Evolutionary conservation across 371 early-diverging fungal genomes (phyloP), one percentile per base, ranked within the genome.

Genomic region (Lichtheimia hyalospora): DNA sequence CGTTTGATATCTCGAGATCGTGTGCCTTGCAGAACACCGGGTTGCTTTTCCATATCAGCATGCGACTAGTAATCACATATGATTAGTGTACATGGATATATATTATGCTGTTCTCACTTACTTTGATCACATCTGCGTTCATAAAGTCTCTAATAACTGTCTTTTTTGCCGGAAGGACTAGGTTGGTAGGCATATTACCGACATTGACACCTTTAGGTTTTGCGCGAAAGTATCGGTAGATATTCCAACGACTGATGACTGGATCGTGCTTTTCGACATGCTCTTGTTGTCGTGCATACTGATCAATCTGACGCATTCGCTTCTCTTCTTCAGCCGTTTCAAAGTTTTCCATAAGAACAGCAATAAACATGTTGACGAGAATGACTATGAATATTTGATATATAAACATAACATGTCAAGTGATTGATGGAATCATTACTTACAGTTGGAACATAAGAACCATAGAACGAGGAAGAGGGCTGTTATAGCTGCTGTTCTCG

Each of bases 391-490:
- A 48, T 43, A 24, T 34, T 2, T 34, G 34, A 34, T 1, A 34
- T 34, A 10, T 34, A 7, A 46, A 8, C 18, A 8, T 28, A 13
- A 34, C 10, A 34, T 34, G 10, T 34, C 34, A 34, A 34, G 10
- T 34, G 5, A 34, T 34, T 6, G 8, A 34, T 34, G 34, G 10
- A 34, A 10, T 0, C 10, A 34, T 34, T 25, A 63, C 79, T 71
- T 84, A 86, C 88, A 88, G 54, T 88, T 88, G 6, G 87, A 87
- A 54, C 84, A 82, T 10, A 79, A 71, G 71, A 86, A 85, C 70
- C 85, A 88, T 6, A 83, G 70, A 15, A 83, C 79, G 14, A 86
- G 60, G 61, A 86, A 86, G 3, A 87, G 58, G 0, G 82, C 85
- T 46, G 82, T 70, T 5, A 83, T 62, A 13, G 75, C 73, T 41